Base-by-base conservation (phyloP, 78 protist species). In the Dictyostelium citrinum region DNA sequence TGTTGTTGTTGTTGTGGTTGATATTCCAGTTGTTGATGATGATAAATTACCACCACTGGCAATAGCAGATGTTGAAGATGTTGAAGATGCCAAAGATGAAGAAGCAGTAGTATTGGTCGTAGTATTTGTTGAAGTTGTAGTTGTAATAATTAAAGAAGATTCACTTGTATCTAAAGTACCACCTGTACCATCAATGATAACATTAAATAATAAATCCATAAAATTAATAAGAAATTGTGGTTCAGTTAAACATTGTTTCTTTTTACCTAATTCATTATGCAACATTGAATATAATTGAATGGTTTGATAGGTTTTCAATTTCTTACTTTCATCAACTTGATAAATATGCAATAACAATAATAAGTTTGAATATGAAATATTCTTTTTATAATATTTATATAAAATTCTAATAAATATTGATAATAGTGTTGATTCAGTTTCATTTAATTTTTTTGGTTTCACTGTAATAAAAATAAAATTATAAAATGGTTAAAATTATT, bases 341-440 rank as follows among this genome's bases (percentile, higher is more conserved):
- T 76, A 86, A 10, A 86, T 29, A 17, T 74, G 41, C 17, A 77
- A 75, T 31, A 86, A 55, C 10, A 86, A 17, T 27, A n/a, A 39
- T 14, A 86, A 64, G 16, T 22, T 55, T n/a, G 60, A 2, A 77
- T 43, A 76, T 61, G 84, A 77, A 14, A 39, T 45, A 35, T 2
- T 70, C 33, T 77, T 86, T 77, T 77, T 86, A 77, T 76, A 76
- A 64, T n/a, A 61, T 77, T 24, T 74, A 75, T 43, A 76, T 9
- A 86, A 12, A 24, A 76, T 27, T 58, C 78, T 74, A 41, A 68
- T 43, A 6, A 77, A 31, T 16, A 86, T 86, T 39, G 92, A 74
- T n/a, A 74, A 86, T 37, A 86, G 45, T 29, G 92, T 86, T 22
- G 91, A 74, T 31, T 31, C 27, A 9, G 72, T 41, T 84, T 84